Percentiles rank a stretch among this genome's conserved stretches.
Conservation (phyloP, 2,329 filamentous ascomycete species). For the Albifimbria verrucaria region DNA sequence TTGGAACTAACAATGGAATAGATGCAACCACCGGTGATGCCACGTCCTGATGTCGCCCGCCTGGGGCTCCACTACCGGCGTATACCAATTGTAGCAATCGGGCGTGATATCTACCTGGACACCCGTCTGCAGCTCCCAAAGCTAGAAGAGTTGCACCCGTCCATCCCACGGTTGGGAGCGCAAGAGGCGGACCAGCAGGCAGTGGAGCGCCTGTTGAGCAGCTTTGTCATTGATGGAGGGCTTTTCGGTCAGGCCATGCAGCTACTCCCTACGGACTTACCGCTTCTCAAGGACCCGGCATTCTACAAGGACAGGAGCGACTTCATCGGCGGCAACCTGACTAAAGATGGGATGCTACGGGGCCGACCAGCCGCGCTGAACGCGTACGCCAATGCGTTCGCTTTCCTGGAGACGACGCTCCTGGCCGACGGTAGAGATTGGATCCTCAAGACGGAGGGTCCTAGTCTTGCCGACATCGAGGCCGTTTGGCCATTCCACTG, state of each 20-base stretch:
- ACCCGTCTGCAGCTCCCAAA: slow-evolving; percentile 64
- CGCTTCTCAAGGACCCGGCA: slow-evolving; percentile 50
- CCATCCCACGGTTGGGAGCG: slow-evolving; percentile 34
- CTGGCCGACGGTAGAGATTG: slow-evolving; percentile 65
- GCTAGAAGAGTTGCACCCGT: slow-evolving; percentile 55
- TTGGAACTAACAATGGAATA: slow-evolving; percentile 21
- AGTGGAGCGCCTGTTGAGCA: slow-evolving; percentile 53
- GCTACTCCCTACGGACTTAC: slow-evolving; percentile 55
- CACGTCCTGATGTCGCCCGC: slow-evolving; percentile 59
- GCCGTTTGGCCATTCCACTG: slow-evolving; percentile 67
- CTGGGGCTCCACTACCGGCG: slow-evolving; percentile 66
- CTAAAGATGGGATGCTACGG: slow-evolving; percentile 18
- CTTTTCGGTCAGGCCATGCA: slow-evolving; percentile 51
- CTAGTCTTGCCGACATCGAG: slow-evolving; percentile 65
- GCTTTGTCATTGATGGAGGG: slow-evolving; percentile 52
- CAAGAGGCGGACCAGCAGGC: slow-evolving; percentile 37
- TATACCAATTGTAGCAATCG: slow-evolving; percentile 66
- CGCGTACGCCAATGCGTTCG: slow-evolving; percentile 51
- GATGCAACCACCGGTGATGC: slow-evolving; percentile 64
- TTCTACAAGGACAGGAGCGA: slow-evolving; percentile 57
- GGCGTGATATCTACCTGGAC: slow-evolving; percentile 66
- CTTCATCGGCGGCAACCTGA: slow-evolving; percentile 27
- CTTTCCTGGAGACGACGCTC: slow-evolving; percentile 58
- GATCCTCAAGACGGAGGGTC: slow-evolving; percentile 51
- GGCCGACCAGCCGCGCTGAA: slow-evolving; percentile 52